Evolutionary conservation across 208 protist genomes (phyloP), one percentile per base, ranked within the genome.

Genomic region (Trypanosoma melophagium): DNA sequence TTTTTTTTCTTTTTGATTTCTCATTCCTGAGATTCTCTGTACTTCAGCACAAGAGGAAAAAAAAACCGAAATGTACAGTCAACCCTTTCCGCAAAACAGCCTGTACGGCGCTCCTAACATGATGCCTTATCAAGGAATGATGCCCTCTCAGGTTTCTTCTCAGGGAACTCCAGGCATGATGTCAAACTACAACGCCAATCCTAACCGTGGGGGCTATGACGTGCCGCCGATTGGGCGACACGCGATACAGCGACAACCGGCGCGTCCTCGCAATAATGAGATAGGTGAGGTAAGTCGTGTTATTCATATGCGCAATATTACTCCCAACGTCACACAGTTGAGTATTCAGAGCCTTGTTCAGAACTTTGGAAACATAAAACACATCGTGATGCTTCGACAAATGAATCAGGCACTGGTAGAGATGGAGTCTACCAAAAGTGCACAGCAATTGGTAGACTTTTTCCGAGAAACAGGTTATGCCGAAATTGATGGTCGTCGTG

Each of bases 351-450:
- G 85, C 50, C 60, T 97, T 44, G 85, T 81, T 22, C 80, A 87
- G 59, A 87, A 93, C 65, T 97, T 97, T 68, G 92, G 92, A 55
- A 83, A 90, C 47, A 89, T 97, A 54, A 90, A 91, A 62, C 91
- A 95, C 74, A 89, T 97, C 77, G 92, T 97, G 25, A 95, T 97
- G 92, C 89, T 97, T 54, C 83, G 92, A 2, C 88, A 95, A 76
- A 97, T 94, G 90, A 95, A 97, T 59, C 92, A 97, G 80, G 89
- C 92, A 9, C 82, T 97, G 2, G 79, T 97, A 51, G 88, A 97
- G 79, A 97, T 97, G 92, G 91, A 95, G 73, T 90, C 71, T 49
- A 75, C 69, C 50, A 89, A 93, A 69, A 88, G 82, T 42, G 92
- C 92, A 22, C 85, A 94, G 69, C 81, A 97, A 75, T 68, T 97